Conservation (phyloP, 768 basidiomycete species). For the Xerocomellus intermedius region DNA sequence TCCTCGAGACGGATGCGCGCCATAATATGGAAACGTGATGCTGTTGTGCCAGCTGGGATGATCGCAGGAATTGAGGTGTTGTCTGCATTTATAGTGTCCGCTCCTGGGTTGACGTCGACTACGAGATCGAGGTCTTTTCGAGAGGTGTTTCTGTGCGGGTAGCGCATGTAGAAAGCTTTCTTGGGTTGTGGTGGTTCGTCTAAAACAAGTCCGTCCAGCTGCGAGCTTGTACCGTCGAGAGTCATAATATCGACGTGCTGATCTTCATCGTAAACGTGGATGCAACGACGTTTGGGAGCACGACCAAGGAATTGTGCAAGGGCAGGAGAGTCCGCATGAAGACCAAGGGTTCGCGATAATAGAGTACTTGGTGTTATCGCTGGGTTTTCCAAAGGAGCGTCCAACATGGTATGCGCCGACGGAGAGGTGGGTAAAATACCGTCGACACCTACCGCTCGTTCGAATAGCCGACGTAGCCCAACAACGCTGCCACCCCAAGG, state of each 20-base stretch:
- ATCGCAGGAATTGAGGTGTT: neutral
- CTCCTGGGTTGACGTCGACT: slow-evolving; percentile 5
- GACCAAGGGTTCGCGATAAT: slow-evolving; percentile 47
- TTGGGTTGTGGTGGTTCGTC: neutral
- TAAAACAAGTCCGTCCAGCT: neutral
- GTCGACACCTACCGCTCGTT: slow-evolving; percentile 47
- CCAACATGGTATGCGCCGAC: neutral
- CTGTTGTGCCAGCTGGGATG: slow-evolving; percentile 17
- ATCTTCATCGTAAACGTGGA: slow-evolving; percentile 37
- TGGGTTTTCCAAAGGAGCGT: slow-evolving; percentile 3
- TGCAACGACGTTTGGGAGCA: slow-evolving; percentile 39
- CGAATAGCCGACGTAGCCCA: slow-evolving; percentile 47
- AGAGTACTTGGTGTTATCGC: slow-evolving; percentile 33
- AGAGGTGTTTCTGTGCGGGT: slow-evolving; percentile 42
- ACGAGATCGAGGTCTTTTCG: slow-evolving; percentile 36
- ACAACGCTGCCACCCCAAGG: slow-evolving; percentile 38
- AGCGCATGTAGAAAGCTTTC: slow-evolving; percentile 37
- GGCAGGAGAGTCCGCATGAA: slow-evolving; percentile 50
- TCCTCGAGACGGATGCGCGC: slow-evolving; percentile 44
- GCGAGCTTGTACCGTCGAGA: slow-evolving; percentile 5
- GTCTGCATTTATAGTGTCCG: neutral
- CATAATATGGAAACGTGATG: slow-evolving; percentile 46
- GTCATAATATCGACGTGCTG: slow-evolving; percentile 35
- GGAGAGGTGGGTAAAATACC: slow-evolving; percentile 15
- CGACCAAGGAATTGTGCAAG: slow-evolving; percentile 51